Evolutionary conservation across 2,329 filamentous ascomycete species (phyloP), one percentile per base, ranked within the genome.

Genomic region (Cercospora canescens): DNA sequence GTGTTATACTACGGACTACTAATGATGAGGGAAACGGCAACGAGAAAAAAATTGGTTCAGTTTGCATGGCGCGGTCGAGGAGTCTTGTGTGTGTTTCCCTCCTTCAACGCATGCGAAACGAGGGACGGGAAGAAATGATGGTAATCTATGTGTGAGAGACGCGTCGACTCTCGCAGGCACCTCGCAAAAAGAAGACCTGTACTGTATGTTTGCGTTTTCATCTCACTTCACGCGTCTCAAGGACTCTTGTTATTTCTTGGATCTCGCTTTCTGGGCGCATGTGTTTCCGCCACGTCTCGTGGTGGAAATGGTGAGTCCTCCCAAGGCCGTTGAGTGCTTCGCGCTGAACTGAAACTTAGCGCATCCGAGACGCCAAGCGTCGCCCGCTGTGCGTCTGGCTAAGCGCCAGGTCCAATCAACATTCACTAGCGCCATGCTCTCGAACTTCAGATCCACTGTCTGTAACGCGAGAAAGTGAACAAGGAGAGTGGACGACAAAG

Each of bases 371-470:
- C 45, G 45, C 45, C 45, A 52, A 52, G 45, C 45, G 54, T 34
- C 26, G 24, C 41, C 18, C 39, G 60, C 50, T 37, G 32, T 32
- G 60, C 18, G 16, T 56, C 21, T 32, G 28, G 26, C 34, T 62
- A 56, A 55, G 60, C 60, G 60, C 60, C 60, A 56, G 41, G 18
- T 18, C 50, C 60, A 62, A 62, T 62, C 60, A 55, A 35, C 50
- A 28, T 55, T 62, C 50, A 62, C 60, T 62, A 39, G 60, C 34
- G 60, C 35, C 48, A 62, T 26, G 11, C 28, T 9, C 52, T 56
- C 16, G 24, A 54, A 54, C 50, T 54, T 32, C 50, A 54, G 28
- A 34, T 14, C 52, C 28, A 32, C 28, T 21, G 18, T 35, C n/a
- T n/a, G 18, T 30, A 32, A 18, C 16, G 21, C 9, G 41, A n/a